Evolutionary conservation across 768 basidiomycete genomes (phyloP).

Genomic region (Collybiopsis confluens): DNA sequence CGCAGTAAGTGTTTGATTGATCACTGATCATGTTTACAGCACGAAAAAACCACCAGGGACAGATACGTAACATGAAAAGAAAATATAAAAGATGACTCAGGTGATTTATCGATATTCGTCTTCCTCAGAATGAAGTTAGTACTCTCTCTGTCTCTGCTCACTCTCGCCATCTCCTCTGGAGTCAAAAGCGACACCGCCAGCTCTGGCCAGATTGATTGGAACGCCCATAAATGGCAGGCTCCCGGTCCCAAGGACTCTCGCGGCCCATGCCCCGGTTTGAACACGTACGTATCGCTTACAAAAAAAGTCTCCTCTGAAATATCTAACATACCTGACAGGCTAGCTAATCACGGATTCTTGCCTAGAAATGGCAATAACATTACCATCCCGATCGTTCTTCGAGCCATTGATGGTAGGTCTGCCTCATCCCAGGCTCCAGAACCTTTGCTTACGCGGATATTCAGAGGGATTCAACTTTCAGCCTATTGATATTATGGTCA

Average conservation of each 20-base stretch:
- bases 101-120: background rate
- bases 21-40: too few relatives aligned
- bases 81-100: too few relatives aligned
- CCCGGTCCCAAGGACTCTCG: background rate
- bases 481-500: background rate
- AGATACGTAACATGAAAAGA: too few relatives aligned
- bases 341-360: slow-evolving; percentile 10
- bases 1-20: too few relatives aligned
- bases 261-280: slow-evolving; percentile 8
- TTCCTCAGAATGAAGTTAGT: background rate
- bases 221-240: background rate
- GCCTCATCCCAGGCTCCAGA: background rate
- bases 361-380: slow-evolving; percentile 8
- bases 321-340: background rate
- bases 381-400: background rate
- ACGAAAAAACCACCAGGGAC: too few relatives aligned
- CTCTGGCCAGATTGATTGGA: background rate
- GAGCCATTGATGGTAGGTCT: slow-evolving; percentile 1
- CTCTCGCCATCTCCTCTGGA: background rate
- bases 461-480: background rate
- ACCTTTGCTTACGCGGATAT: background rate
- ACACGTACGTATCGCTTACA: background rate
- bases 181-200: background rate
- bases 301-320: too few relatives aligned
- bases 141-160: background rate